Percentiles rank a stretch among this genome's conserved stretches.
Evolutionary conservation across 176 grass and related monocot genomes (phyloP).

Genomic region (Tillandsia fasciculata): DNA sequence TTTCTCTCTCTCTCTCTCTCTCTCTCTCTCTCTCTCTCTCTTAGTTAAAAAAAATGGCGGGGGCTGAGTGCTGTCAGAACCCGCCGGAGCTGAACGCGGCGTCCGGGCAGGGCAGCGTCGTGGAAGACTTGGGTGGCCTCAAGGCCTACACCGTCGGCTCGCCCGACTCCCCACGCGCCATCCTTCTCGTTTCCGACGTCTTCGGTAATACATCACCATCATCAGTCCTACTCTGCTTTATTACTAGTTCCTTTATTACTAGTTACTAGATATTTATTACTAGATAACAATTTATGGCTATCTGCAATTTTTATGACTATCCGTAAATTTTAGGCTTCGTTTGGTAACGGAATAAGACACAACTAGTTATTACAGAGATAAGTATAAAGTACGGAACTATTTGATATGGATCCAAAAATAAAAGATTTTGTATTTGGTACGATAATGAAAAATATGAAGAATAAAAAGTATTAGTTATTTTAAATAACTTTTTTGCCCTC

Average conservation of each 20-base stretch:
- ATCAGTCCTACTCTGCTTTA: neutral
- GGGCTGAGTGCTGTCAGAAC: conserved; percentile 26
- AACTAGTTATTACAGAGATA: too few species aligned
- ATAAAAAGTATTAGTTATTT: too few species aligned
- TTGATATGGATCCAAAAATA: too few species aligned
- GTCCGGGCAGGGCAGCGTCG: conserved; percentile 25
- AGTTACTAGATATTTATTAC: conserved; percentile 10
- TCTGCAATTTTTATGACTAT: neutral
- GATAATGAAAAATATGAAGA: too few species aligned
- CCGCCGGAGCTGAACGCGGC: conserved; percentile 13
- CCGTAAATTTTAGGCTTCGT: neutral
- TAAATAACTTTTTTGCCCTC: too few species aligned
- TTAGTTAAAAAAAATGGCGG: conserved; percentile 11
- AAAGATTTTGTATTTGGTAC: too few species aligned
- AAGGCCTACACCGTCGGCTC: conserved; percentile 25
- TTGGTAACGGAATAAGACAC: too few species aligned
- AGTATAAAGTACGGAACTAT: too few species aligned
- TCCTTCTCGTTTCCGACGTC: conserved; percentile 30
- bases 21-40: too few species aligned
- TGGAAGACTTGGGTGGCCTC: conserved; percentile 32
- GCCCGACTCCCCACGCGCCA: conserved; percentile 7
- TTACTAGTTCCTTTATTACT: neutral
- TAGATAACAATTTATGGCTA: neutral
- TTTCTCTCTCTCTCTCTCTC: too few species aligned
- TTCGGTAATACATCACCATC: conserved; percentile 3